Base-by-base conservation (phyloP, 139 green algal genomes). In the Tetraselmis striata region DNA sequence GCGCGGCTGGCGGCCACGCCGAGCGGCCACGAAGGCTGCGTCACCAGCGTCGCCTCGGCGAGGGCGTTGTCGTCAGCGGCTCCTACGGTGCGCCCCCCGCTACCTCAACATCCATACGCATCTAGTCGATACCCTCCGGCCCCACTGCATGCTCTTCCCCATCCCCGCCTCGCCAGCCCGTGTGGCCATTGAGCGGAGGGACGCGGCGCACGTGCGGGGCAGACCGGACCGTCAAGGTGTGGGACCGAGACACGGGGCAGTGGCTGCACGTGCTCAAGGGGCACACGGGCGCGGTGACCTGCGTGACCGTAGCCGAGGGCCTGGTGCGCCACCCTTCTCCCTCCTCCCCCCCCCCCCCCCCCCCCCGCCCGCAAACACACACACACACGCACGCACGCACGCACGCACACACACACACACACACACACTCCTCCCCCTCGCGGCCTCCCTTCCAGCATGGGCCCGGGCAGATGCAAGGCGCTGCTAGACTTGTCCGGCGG, bases 251-350 rank as follows among this genome's bases (percentile, higher is more conserved):
- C 28, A 85, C 32, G 1, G 89, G 89, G 1, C 29, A 30, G 18
- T 92, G 87, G 75, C 30, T 78, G n/a, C 79, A 84, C 28, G 82
- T 87, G 77, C 85, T 93, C 77, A 29, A 77, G 28, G 89, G 89
- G 1, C 81, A 84, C 59, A 75, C 75, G 59, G 81, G 81, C 2
- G n/a, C 59, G 11, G 79, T 84, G 30, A 84, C 79, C 27, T 76
- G 75, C 22, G 59, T 84, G 30, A 24, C 28, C 2, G 28, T 81
- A 25, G 45, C 45, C 45, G 45, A 18, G 45, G 11, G 11, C 11
- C 45, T 67, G 18, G 45, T 67, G 18, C 5, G 11, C 18, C 45
- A 5, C 45, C 45, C 11, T 18, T 67, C 45, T 67, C 45, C 45
- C 11, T 67, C 45, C 45, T 67, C 45, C 45, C 45, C 45, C 45